Evolutionary conservation across 2,329 filamentous ascomycete species (phyloP).

Genomic region (Xylaria sp.): DNA sequence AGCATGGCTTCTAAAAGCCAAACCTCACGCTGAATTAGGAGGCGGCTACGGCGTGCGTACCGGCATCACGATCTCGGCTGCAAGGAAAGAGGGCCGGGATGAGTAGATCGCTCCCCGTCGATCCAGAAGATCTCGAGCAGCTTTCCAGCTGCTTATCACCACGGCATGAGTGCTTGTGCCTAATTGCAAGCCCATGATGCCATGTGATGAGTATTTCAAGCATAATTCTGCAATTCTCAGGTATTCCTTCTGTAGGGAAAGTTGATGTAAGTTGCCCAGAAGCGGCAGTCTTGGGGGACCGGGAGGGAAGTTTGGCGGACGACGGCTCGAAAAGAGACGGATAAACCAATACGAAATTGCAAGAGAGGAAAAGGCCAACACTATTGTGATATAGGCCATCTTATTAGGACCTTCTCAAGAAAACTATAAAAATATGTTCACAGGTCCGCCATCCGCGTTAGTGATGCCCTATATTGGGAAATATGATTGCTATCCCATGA

Average conservation of each 20-base stretch:
- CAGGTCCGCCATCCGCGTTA: no score
- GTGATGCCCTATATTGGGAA: no score
- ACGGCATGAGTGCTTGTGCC: slow-evolving; percentile 29
- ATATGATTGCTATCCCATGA: no score
- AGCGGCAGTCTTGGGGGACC: slow-evolving; percentile 30
- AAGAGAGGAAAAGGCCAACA: not conserved
- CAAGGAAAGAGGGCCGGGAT: slow-evolving; percentile 25
- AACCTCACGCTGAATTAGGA: not conserved
- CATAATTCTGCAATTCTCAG: slow-evolving; percentile 30
- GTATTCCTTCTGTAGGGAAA: slow-evolving; percentile 25
- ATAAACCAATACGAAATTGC: not conserved
- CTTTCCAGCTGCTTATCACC: slow-evolving; percentile 32
- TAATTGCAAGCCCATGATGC: slow-evolving; percentile 30
- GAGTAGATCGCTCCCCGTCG: slow-evolving; percentile 34
- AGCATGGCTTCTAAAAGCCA: no score
- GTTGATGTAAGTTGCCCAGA: slow-evolving; percentile 35
- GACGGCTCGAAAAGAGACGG: not conserved
- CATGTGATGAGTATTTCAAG: slow-evolving; percentile 23
- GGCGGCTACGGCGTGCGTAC: not conserved
- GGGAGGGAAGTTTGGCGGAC: slow-evolving; percentile 27
- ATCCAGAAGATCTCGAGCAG: slow-evolving; percentile 33
- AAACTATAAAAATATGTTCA: no score
- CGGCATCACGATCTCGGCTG: slow-evolving; percentile 26
- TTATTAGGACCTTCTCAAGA: no score
- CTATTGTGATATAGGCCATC: not conserved